These are phyloP conservation scores for Phyllostachys edulis DNA, from an alignment of 176 grass and related monocot species.

Conservation along the genomic window DNA sequence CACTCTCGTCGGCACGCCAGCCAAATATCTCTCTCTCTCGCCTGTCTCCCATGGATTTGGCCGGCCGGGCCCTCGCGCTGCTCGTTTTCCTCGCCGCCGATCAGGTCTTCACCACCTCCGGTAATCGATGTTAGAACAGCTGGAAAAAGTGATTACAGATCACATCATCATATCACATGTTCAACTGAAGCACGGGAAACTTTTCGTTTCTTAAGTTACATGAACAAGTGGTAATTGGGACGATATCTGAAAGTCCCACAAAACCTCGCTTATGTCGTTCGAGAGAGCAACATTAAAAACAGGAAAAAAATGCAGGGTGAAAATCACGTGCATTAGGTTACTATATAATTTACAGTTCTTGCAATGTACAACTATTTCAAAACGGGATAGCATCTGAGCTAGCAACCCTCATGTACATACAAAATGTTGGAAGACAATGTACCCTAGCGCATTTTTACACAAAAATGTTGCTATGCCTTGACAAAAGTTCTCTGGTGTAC, in stretches of 20 bases:
- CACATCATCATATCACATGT: too few relatives aligned
- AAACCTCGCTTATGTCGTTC: neutral
- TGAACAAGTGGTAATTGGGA: neutral
- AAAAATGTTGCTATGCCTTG: neutral
- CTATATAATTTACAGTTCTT: constrained; percentile 25
- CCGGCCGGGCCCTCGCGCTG: too few relatives aligned
- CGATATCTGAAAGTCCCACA: neutral
- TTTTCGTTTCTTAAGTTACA: too few relatives aligned
- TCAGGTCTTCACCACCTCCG: too few relatives aligned
- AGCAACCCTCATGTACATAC: constrained; percentile 24
- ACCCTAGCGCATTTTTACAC: neutral
- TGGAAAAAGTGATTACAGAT: too few relatives aligned
- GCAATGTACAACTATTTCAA: constrained; percentile 23
- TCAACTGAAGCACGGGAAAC: too few relatives aligned
- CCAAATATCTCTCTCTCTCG: too few relatives aligned
- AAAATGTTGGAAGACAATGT: neutral
- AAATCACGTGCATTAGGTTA: neutral
- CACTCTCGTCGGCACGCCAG: too few relatives aligned
- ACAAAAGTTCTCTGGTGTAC: neutral
- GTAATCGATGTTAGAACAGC: too few relatives aligned
- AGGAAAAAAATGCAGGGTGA: neutral
- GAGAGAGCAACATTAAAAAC: neutral
- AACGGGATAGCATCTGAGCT: constrained; percentile 5
- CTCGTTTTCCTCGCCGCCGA: too few relatives aligned
- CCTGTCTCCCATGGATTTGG: too few relatives aligned